These are phyloP conservation scores for Helotiales sp. DNA, from an alignment of 2,329 filamentous ascomycete species.

Conservation along the genomic window DNA sequence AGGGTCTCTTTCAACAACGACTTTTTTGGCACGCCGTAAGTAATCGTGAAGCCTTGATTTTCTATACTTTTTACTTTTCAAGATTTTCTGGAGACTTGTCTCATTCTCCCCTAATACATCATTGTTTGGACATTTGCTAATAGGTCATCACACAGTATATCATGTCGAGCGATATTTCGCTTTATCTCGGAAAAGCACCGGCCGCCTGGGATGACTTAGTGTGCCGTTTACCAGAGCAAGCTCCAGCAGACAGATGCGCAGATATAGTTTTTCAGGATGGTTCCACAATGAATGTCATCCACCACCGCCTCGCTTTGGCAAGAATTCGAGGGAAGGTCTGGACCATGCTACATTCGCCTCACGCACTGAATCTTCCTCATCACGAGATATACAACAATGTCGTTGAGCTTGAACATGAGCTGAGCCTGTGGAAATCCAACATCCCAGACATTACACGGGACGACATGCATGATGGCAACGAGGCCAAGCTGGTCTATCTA, in stretches of 20 bases:
- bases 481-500: not conserved
- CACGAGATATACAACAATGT: slow-evolving; percentile 1
- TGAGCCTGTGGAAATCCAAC: slow-evolving; percentile 1
- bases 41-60: too few species aligned
- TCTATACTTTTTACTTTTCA: too few species aligned
- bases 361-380: not conserved
- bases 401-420: slow-evolving; percentile 4
- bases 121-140: too few species aligned
- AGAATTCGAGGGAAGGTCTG: not conserved
- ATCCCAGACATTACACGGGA: not conserved
- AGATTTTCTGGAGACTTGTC: too few species aligned
- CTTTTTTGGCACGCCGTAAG: slow-evolving; percentile 9
- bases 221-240: not conserved
- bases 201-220: not conserved
- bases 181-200: slow-evolving; percentile 4
- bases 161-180: not conserved
- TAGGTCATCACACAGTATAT: too few species aligned
- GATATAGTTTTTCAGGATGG: not conserved
- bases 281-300: not conserved
- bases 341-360: slow-evolving; percentile 1
- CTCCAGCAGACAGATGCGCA: not conserved
- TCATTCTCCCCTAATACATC: too few species aligned
- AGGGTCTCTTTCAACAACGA: not conserved
- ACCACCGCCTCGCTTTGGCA: not conserved
- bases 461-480: not conserved